Base-by-base conservation (phyloP, 768 basidiomycete genomes). In the Leccinum obscurum region DNA sequence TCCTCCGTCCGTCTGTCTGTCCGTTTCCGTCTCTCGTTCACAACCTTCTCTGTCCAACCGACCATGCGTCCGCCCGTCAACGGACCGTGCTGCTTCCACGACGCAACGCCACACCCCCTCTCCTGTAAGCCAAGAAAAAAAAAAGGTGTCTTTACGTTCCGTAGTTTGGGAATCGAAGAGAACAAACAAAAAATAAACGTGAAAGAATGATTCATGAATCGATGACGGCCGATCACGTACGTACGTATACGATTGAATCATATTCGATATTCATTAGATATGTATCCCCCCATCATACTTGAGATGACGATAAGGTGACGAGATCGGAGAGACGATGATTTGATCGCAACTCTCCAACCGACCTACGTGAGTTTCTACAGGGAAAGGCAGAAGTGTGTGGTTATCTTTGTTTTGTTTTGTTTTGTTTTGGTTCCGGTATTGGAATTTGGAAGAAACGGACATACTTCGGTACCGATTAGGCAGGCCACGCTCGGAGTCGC, bases 71-170 rank as follows among this genome's bases (percentile, higher is more conserved):
- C 52, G 52, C 52, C 20, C 32, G 52, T 52, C 52, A 52, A 32
- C 9, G 13, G 13, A 37, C 46, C 37, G 55, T 52, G 56, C 56
- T 10, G 55, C 28, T n/a, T 52, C 22, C 58, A 60, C 58, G 59
- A 62, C 58, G 52, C 55, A 62, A 44, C 48, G 48, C 55, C 59
- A 60, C 54, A 35, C 55, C 54, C 54, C 34, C 32, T 32, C 32
- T n/a, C 17, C n/a, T 52, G n/a, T 44, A 20, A n/a, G n/a, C 20
- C 41, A 20, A 34, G 10, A 44, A 44, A 14, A 44, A 14, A 44
- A 44, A 20, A 44, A 11, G 41, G 1, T 44, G 41, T 20, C 41
- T n/a, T 10, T 11, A 4, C 9, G 41, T 20, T 20, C 41, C n/a
- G n/a, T 44, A 11, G n/a, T 10, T 44, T 11, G 20, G 41, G 41